A percentile compares a stretch with the other conserved stretches of the same genome.
These are phyloP conservation scores for Penicillium cataractarum DNA, from an alignment of 495 filamentous ascomycete species.

Conservation along the genomic window DNA sequence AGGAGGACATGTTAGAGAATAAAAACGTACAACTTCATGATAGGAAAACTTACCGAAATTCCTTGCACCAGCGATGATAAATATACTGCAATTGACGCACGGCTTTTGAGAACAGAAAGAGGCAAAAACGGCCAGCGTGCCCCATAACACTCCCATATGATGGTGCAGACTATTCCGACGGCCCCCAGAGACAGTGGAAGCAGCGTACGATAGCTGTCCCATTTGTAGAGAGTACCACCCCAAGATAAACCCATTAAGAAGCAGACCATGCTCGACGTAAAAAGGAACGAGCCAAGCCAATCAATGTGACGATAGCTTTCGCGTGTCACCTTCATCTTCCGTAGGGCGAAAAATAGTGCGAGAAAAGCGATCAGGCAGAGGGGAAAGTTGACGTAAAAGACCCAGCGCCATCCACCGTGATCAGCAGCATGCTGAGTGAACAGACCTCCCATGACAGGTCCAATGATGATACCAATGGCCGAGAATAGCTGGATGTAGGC, in stretches of 20 bases:
- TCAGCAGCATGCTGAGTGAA: constrained; percentile 22
- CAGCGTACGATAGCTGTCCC: constrained; percentile 3
- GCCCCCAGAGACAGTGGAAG: constrained; percentile 2
- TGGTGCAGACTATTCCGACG: not conserved
- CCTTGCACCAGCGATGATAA: not conserved
- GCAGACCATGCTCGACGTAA: constrained; percentile 37
- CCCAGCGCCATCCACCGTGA: constrained; percentile 36
- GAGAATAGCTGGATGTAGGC: constrained; percentile 22
- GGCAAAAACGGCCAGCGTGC: constrained; percentile 5
- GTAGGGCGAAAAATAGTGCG: constrained; percentile 6
- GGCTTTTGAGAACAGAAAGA: constrained; percentile 3
- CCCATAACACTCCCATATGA: constrained; percentile 3
- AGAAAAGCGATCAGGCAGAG: constrained; percentile 15
- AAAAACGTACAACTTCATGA: not conserved
- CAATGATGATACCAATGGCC: constrained; percentile 33
- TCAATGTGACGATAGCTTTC: not conserved
- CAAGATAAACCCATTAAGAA: constrained; percentile 22
- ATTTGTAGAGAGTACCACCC: constrained; percentile 9
- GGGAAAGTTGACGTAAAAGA: constrained; percentile 34
- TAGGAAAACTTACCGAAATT: not conserved
- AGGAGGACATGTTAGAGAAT: not conserved
- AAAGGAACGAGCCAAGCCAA: constrained; percentile 27
- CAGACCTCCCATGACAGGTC: constrained; percentile 34
- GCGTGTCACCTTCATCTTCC: constrained; percentile 5
- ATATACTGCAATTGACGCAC: constrained; percentile 3